phyloP scores from a whole-genome alignment of 371 early-diverging fungal genomes.

The Synchytrium microbalum region DNA sequence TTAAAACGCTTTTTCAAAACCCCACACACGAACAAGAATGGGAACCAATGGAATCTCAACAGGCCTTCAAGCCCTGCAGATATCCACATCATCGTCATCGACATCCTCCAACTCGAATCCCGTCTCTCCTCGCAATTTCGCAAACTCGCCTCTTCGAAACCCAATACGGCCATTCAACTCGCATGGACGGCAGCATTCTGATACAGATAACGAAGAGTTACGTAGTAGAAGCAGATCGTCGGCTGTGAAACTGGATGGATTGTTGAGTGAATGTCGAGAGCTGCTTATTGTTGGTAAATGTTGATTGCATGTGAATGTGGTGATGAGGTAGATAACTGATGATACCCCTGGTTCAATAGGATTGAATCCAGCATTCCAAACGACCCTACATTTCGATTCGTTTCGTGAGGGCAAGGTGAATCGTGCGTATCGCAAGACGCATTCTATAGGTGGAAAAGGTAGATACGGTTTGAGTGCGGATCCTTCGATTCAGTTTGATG shows the following conservation, averaged over 20 bases:
- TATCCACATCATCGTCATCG: not conserved
- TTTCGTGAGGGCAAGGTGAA: slow-evolving; percentile 29
- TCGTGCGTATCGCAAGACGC: slow-evolving; percentile 28
- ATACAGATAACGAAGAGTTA: too few species aligned
- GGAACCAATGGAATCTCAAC: too few species aligned
- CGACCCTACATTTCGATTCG: slow-evolving; percentile 30
- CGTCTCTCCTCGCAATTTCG: not conserved
- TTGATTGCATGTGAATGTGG: not conserved
- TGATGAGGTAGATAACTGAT: not conserved
- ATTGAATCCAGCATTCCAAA: slow-evolving; percentile 36
- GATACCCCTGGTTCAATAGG: slow-evolving; percentile 13
- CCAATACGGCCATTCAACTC: not conserved
- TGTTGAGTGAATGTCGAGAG: not conserved
- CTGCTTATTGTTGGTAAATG: not conserved
- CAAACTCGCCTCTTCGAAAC: not conserved
- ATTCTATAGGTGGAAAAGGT: slow-evolving; percentile 41
- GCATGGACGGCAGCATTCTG: too few species aligned
- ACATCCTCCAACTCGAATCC: not conserved
- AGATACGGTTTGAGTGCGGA: not conserved
- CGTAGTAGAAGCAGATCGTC: too few species aligned
- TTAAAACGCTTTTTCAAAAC: too few species aligned
- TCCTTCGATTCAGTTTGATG: not conserved
- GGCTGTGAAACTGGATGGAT: not conserved
- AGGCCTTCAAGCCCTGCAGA: too few species aligned
- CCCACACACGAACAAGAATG: too few species aligned